phyloP scores from a whole-genome alignment of 495 filamentous ascomycete genomes.

The Lasiosphaeria miniovina region DNA sequence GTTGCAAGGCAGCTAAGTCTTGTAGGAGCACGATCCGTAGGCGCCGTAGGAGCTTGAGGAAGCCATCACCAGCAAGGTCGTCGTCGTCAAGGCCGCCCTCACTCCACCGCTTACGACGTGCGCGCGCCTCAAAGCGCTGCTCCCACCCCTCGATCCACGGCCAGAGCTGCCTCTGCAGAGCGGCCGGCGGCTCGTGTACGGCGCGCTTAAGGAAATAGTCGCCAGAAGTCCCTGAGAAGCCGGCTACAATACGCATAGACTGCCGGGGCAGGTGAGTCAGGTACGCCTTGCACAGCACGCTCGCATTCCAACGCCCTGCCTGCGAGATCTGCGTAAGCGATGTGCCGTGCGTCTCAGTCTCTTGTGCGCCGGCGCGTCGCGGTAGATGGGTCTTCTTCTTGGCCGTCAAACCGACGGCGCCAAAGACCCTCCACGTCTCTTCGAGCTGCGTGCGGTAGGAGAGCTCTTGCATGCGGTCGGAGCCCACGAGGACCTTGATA shows the following conservation, averaged over 20 bases:
- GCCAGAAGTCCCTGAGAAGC: constrained; percentile 5
- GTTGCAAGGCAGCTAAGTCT: constrained; percentile 5
- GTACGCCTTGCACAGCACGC: constrained; percentile 6
- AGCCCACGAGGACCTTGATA: constrained; percentile 5
- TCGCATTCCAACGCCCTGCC: constrained; percentile 7
- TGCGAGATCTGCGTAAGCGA: constrained; percentile 5
- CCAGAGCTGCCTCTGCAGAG: too few species aligned
- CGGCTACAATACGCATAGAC: constrained; percentile 5
- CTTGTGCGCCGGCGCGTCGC: constrained; percentile 4
- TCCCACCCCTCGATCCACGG: constrained; percentile 5
- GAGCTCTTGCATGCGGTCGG: constrained; percentile 5
- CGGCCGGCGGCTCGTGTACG: constrained; percentile 4
- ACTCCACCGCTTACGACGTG: constrained; percentile 5
- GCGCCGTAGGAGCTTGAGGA: constrained; percentile 6
- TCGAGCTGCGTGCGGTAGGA: constrained; percentile 7
- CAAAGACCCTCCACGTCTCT: constrained; percentile 5
- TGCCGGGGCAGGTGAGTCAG: constrained; percentile 6
- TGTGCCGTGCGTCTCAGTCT: constrained; percentile 7
- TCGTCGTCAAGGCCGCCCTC: constrained; percentile 7
- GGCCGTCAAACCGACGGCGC: constrained; percentile 5
- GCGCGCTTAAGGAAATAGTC: constrained; percentile 5
- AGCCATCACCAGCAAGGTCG: constrained; percentile 7
- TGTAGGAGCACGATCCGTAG: constrained; percentile 2
- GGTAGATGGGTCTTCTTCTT: constrained; percentile 6
- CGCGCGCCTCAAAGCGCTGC: constrained; percentile 6